Conservation (phyloP, 2,329 filamentous ascomycete genomes). For the Saccharata proteae region DNA sequence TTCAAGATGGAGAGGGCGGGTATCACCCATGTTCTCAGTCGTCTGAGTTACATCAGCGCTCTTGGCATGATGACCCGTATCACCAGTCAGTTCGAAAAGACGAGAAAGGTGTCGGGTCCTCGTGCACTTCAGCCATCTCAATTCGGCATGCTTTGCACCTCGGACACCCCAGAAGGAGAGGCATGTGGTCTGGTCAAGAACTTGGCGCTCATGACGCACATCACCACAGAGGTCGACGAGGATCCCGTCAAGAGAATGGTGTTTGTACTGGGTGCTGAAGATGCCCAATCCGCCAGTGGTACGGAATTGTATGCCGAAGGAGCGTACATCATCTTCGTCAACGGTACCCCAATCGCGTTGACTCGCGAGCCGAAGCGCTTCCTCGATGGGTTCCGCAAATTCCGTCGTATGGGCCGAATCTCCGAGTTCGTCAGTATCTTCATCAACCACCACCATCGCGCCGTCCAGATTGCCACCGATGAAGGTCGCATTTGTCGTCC, state of each 20-base stretch:
- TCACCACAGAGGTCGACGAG: conserved; percentile 93
- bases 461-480: conserved; percentile 91
- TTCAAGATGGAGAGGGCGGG: conserved; percentile 98
- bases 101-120: conserved; percentile 88
- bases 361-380: conserved; percentile 82
- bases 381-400: conserved; percentile 68
- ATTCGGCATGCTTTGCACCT: conserved; percentile 95
- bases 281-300: conserved; percentile 69
- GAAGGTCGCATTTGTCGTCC: conserved; percentile 94
- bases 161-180: conserved; percentile 96
- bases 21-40: conserved; percentile 90
- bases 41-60: conserved; percentile 90
- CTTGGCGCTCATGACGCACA: conserved; percentile 95
- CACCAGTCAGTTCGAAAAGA: conserved; percentile 97
- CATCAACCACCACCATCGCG: conserved; percentile 83
- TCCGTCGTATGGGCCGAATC: conserved; percentile 79
- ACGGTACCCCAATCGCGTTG: conserved; percentile 84
- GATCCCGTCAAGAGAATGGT: conserved; percentile 78
- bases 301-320: conserved; percentile 77
- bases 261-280: conserved; percentile 72
- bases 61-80: conserved; percentile 99
- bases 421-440: conserved; percentile 96
- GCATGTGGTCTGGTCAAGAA: conserved; percentile 98
- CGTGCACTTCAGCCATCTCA: conserved; percentile 93
- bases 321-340: conserved; percentile 84